A percentile compares a stretch with the other conserved stretches of the same genome.
These are phyloP conservation scores for Purshia tridentata DNA, from an alignment of 306 rosid species.

Conservation along the genomic window DNA sequence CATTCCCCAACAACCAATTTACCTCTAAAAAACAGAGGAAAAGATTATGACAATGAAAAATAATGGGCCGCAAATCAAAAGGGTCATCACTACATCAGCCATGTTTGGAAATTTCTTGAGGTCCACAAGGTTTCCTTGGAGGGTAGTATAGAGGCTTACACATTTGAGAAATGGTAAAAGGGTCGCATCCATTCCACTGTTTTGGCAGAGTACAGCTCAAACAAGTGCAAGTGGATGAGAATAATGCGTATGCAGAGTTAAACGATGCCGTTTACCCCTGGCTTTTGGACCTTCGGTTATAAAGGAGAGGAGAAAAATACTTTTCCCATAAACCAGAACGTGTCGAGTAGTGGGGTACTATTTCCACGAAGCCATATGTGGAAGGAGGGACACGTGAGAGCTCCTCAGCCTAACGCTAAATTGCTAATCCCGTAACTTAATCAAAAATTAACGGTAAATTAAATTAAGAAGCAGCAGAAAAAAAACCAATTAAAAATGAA, in stretches of 20 bases:
- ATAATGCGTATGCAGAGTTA: neutral
- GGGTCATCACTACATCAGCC: neutral
- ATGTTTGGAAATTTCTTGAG: neutral
- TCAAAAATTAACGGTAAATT: neutral
- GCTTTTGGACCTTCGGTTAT: neutral
- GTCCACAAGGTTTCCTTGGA: constrained; percentile 13
- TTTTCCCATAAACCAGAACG: neutral
- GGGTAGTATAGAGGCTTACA: neutral
- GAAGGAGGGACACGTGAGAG: constrained; percentile 23
- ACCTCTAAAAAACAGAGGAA: neutral
- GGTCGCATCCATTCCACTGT: neutral
- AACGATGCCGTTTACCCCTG: neutral
- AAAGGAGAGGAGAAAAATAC: too few species aligned
- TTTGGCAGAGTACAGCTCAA: constrained; percentile 23
- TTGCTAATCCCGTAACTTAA: constrained; percentile 27
- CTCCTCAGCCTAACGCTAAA: neutral
- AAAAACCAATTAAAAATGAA: constrained; percentile 4
- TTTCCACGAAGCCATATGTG: neutral
- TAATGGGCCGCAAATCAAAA: neutral
- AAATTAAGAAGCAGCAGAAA: neutral
- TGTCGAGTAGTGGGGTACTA: neutral
- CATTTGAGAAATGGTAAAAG: too few species aligned
- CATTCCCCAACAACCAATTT: constrained; percentile 7
- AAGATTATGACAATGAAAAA: neutral
- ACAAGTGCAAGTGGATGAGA: neutral